phyloP scores from a whole-genome alignment of 495 filamentous ascomycete species.

The Podospora bellae-mahoneyi region DNA sequence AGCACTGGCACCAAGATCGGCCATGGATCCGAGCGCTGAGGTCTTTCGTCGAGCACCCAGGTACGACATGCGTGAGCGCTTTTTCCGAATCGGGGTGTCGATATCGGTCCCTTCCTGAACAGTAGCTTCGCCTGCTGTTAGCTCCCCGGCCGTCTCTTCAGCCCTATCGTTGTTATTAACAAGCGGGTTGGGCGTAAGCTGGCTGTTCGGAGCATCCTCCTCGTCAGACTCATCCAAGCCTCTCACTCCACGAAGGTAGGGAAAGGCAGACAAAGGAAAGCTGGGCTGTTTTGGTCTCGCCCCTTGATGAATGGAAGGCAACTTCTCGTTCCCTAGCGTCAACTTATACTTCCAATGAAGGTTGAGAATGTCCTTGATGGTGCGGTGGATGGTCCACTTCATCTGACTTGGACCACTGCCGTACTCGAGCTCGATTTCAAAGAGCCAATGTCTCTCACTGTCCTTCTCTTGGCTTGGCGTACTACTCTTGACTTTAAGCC shows the following conservation, averaged over 20 bases:
- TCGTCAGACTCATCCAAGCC: slow-evolving; percentile 79
- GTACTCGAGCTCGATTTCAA: slow-evolving; percentile 93
- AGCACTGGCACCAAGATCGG: slow-evolving; percentile 24
- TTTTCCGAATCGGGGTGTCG: slow-evolving; percentile 49
- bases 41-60: slow-evolving; percentile 35
- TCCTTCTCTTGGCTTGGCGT: slow-evolving; percentile 55
- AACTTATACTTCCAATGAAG: slow-evolving; percentile 90
- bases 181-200: slow-evolving; percentile 13
- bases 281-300: slow-evolving; percentile 69
- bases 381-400: slow-evolving; percentile 92
- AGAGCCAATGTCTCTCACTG: slow-evolving; percentile 78
- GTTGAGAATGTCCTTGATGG: slow-evolving; percentile 85
- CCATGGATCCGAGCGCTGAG: slow-evolving; percentile 31
- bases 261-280: slow-evolving; percentile 88
- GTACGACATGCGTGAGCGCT: slow-evolving; percentile 61
- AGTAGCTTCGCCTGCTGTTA: slow-evolving; percentile 38
- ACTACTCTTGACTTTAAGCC: slow-evolving; percentile 80
- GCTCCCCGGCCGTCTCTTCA: slow-evolving; percentile 51
- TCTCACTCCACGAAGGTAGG: slow-evolving; percentile 78
- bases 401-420: slow-evolving; percentile 92
- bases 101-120: slow-evolving; percentile 42
- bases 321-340: slow-evolving; percentile 73
- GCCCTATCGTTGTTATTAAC: slow-evolving; percentile 42
- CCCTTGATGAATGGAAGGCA: slow-evolving; percentile 45
- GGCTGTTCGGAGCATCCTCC: slow-evolving; percentile 55